Percentiles rank a stretch among this genome's conserved stretches.
These are phyloP conservation scores for Ophiostoma sp. DNA, from an alignment of 2,329 filamentous ascomycete species.

Conservation along the genomic window DNA sequence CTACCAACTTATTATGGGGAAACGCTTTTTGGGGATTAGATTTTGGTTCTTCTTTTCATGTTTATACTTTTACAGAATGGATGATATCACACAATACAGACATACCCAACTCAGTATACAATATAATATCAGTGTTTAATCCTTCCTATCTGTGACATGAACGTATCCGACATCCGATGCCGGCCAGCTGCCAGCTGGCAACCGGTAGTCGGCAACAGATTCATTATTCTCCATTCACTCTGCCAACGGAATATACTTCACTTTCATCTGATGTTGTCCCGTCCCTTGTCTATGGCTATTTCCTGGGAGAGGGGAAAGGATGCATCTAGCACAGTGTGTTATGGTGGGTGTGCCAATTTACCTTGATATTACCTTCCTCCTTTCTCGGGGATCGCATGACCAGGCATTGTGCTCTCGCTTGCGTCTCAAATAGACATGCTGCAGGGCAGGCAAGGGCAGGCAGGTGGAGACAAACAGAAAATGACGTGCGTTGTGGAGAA, in stretches of 20 bases:
- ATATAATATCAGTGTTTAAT: too few species aligned
- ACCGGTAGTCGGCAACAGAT: not conserved
- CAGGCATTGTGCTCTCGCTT: slow-evolving; percentile 5
- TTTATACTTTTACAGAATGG: not conserved
- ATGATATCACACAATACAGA: slow-evolving; percentile 2
- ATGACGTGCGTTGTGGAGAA: not conserved
- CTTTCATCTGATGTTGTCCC: not conserved
- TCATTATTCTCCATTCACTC: not conserved
- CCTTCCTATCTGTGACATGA: not conserved
- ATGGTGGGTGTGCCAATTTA: not conserved
- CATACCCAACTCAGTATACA: slow-evolving; percentile 2
- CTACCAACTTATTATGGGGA: not conserved
- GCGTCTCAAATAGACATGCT: slow-evolving; percentile 6
- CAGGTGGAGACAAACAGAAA: not conserved
- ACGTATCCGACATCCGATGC: not conserved
- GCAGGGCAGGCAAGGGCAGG: not conserved
- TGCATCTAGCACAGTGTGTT: not conserved
- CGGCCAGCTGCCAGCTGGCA: not conserved
- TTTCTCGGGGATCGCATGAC: slow-evolving; percentile 6
- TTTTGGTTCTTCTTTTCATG: not conserved
- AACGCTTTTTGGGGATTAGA: not conserved
- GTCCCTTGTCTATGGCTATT: not conserved
- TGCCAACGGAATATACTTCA: not conserved
- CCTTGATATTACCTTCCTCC: not conserved
- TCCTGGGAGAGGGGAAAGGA: not conserved